A percentile compares a stretch with the other conserved stretches of the same genome.
phyloP scores from a whole-genome alignment of 2,329 filamentous ascomycete species.

The Parafenestella ontariensis region DNA sequence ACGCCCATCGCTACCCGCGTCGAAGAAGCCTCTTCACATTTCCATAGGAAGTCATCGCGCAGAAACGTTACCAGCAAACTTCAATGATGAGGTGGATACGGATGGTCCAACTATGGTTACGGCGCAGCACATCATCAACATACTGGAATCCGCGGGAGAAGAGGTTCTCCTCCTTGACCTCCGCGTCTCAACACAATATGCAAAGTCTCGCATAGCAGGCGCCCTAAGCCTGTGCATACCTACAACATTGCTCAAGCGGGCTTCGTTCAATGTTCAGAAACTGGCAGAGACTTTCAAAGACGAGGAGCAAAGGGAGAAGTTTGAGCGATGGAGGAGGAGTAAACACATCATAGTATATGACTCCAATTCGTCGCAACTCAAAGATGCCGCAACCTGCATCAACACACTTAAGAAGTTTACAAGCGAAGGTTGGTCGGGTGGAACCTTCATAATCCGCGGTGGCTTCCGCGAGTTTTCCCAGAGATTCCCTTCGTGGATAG shows the following conservation, averaged over 20 bases:
- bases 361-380: constrained; percentile 73
- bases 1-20: constrained; percentile 44
- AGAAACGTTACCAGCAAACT: constrained; percentile 53
- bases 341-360: constrained; percentile 89
- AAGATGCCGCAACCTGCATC: constrained; percentile 79
- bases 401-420: constrained; percentile 95
- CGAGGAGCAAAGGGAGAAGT: constrained; percentile 72
- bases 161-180: constrained; percentile 80
- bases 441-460: constrained; percentile 76
- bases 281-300: constrained; percentile 85
- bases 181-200: constrained; percentile 83
- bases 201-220: constrained; percentile 74
- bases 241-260: constrained; percentile 88
- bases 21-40: constrained; percentile 20
- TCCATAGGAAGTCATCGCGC: constrained; percentile 46
- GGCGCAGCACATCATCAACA: constrained; percentile 57
- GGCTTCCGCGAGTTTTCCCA: constrained; percentile 79
- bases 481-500: constrained; percentile 68
- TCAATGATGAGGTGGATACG: constrained; percentile 31
- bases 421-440: constrained; percentile 79
- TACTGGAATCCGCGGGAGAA: constrained; percentile 56
- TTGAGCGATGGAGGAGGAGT: constrained; percentile 76
- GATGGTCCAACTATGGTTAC: constrained; percentile 53
- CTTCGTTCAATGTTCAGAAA: constrained; percentile 88
- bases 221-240: constrained; percentile 94